Evolutionary conservation across 1,284 basidiomycete genomes (phyloP), one percentile per base, ranked within the genome.

Genomic region (Sanghuangporus sanghuang): DNA sequence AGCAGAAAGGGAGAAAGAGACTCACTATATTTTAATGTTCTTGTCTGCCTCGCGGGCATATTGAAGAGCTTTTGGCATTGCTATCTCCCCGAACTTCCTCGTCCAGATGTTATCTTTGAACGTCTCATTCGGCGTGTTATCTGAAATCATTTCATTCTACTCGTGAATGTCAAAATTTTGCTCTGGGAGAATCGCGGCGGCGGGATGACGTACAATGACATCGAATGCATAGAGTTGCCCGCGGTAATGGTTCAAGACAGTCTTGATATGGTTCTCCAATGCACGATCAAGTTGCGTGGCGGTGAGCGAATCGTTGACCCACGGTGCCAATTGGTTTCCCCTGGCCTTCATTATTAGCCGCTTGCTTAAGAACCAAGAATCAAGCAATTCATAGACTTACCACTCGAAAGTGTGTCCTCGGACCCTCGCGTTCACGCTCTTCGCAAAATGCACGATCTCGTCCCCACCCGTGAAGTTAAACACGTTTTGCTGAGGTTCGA

Each of bases 41-140:
- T 38, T 58, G 35, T 65, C 64, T 7, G 59, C 61, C 5, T 55
- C 38, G 1, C 64, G 60, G 2, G 64, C 64, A 38, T 62, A 62
- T 21, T 42, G 62, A 7, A 65, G 56, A 21, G 64, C 64, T 44
- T 54, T 62, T 2, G 64, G 56, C 56, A 65, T 59, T 8, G 64
- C 60, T 3, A 62, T 49, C 36, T 65, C 64, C 6, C 64, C 64
- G 21, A 65, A 65, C n/a, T 62, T 62, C 50, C 57, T 56, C 14
- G 64, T 59, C 64, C 64, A 65, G 14, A 65, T 62, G 36, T 65
- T 65, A 18, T 65, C 64, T 18, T 65, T 65, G 56, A 62, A 65
- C 18, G 64, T 65, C 42, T 65, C 64, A 27, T 65, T 65, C 18
- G 63, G 63, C 11, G 57, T 53, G 52, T 62, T 65, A 23, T 65